Evolutionary conservation across 768 basidiomycete species (phyloP), one percentile per base, ranked within the genome.

Genomic region (Heimioporus sp.): DNA sequence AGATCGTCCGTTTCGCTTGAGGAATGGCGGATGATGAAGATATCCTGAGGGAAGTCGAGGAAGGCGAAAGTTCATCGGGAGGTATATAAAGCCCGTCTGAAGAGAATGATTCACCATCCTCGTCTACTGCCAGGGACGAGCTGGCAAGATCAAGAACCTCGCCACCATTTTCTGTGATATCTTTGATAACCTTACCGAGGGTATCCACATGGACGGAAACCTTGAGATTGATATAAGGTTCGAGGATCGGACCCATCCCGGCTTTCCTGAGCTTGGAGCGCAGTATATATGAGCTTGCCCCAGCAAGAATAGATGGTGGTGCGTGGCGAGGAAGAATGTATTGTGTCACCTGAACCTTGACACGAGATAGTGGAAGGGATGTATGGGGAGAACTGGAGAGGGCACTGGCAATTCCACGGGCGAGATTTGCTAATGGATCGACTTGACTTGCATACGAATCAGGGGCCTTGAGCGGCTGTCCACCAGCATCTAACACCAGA

Each of bases 81-180:
- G 91, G 92, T 10, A 91, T 68, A 61, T 92, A 93, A 2, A 89
- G 67, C 10, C 81, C 84, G 47, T 88, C 81, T n/a, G 73, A 73
- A 4, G 79, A 60, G 62, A 80, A 87, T 13, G 78, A 74, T 19
- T 61, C 64, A 2, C 60, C 55, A 11, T 75, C 74, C 12, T 73
- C 75, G 11, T 71, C 71, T 9, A 64, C 66, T 34, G 69, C 72
- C 6, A 73, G 66, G 7, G 66, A 53, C 24, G 62, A 53, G 28
- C 65, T 58, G 6, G 75, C 79, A 19, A 93, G 77, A 57, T 90
- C 86, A 20, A 83, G 68, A 11, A 94, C 73, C 63, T 92, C 89
- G n/a, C 88, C 90, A 2, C 83, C 82, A 53, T 86, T 80, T 64
- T 92, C 90, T 10, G 86, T 87, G n/a, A 94, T 71, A 60, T 94